Base-by-base conservation (phyloP, 140 eudicot genomes). In the Erigeron philadelphicus region DNA sequence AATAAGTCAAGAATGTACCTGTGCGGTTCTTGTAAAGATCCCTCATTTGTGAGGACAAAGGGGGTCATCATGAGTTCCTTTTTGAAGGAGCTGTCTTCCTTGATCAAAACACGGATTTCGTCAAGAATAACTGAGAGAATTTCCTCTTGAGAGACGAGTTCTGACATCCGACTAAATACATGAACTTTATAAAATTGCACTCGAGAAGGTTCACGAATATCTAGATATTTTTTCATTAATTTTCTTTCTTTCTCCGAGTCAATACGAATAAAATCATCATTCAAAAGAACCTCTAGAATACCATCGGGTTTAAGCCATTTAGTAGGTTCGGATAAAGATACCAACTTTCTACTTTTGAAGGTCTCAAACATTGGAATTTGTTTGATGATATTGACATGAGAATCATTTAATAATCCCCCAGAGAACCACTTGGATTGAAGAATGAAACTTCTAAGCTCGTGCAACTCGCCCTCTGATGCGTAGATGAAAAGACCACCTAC, bases 351-450 rank as follows among this genome's bases (percentile, higher is more conserved):
- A 79, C 83, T 83, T 81, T 70, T 83, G 70, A 70, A 87, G 11
- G 99, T 81, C 83, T 87, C 99, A 79, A 94, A 94, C 96, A 94
- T 94, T 8, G 99, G 99, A 67, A 94, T 83, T 35, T 79, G 82
- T 85, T 82, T 89, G 18, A 89, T 85, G 66, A 87, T 69, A 31
- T 77, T 74, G 3, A 89, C 72, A 74, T 82, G 88, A 16, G 74
- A 68, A 45, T 60, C 68, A 72, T 74, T 72, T 71, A 93, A 66
- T 47, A 75, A 79, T 40, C 79, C 93, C 60, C 78, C 99, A 68
- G 84, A 71, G 72, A 89, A 94, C 99, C 99, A 94, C 82, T 89
- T 94, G 31, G 90, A 89, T 79, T 94, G 99, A 65, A 94, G 95
- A 83, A 94, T 85, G 84, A 87, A 94, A 69, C 95, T 85, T 71